Base-by-base conservation (phyloP, 106 monocot genomes). In the Dendrobium nobile region DNA sequence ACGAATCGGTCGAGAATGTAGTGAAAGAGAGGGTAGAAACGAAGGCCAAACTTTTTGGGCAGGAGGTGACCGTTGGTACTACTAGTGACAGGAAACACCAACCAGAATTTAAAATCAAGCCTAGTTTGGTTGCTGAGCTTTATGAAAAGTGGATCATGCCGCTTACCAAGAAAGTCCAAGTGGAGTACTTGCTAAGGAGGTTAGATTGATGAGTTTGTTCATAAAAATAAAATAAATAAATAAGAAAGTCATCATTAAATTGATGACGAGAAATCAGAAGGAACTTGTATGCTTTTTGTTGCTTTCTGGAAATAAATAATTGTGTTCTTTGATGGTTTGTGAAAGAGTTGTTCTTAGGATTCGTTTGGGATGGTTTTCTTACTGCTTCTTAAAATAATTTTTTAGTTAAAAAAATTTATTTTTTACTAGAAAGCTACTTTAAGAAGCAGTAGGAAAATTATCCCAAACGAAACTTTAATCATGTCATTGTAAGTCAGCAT, bases 101-200 rank as follows among this genome's bases (percentile, higher is more conserved):
- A 44, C 84, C 85, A 18, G 79, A 82, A n/a, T 97, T 89, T 78
- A 97, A 94, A 78, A 97, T 95, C 73, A 75, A 75, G 6, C 95
- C 92, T 4, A 78, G 81, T 2, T 78, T 92, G 24, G 92, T 95
- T 22, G 92, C 92, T 33, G 90, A 92, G 54, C 87, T 95, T 9
- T 95, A 97, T 78, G 89, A 85, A 17, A 77, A 85, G 5, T 94
- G 97, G 94, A 97, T 97, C 33, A 97, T 97, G 97, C 97, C 97
- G 20, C 85, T 94, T 45, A 97, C 97, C 19, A 96, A 96, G 85
- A 85, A 90, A 55, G 96, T 96, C 59, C 92, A 96, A 79, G 90
- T 96, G 26, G 79, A 78, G 42, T 97, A 97, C 82, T 80, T 97
- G 79, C 85, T 97, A 7, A 87, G 88, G 59, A 89, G 96, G 75